Conservation (phyloP, 257 asterid genomes). For the Scutellaria barbata region DNA sequence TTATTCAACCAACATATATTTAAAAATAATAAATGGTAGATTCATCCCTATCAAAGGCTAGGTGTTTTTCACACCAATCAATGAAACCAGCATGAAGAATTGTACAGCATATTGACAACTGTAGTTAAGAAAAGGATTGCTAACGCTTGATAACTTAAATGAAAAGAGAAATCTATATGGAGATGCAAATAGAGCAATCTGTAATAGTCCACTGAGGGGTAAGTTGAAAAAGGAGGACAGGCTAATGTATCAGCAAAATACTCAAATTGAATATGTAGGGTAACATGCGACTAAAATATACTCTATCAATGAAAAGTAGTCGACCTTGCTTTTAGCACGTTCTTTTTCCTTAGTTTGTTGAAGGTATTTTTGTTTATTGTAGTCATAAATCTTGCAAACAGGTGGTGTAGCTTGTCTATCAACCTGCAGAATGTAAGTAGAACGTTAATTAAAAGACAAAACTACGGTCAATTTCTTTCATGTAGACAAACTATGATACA, state of each 20-base stretch:
- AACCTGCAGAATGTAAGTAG: conserved; percentile 57
- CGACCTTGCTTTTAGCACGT: conserved; percentile 64
- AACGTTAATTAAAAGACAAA: conserved; percentile 28
- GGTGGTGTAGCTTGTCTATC: conserved; percentile 64
- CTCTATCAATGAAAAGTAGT: conserved; percentile 21
- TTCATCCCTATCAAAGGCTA: not conserved
- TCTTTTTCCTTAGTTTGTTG: conserved; percentile 67
- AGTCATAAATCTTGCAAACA: conserved; percentile 83
- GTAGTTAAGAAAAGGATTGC: not conserved
- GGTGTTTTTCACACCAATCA: not conserved
- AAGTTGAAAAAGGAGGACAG: conserved; percentile 10
- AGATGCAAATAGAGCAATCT: conserved; percentile 8
- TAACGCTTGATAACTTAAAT: not conserved
- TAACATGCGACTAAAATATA: not conserved
- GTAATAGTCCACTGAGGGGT: not conserved
- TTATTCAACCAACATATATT: not conserved
- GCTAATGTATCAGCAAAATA: conserved; percentile 11
- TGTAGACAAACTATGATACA: not conserved
- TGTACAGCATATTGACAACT: not conserved
- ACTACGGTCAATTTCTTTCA: conserved; percentile 24
- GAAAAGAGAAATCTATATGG: conserved; percentile 1
- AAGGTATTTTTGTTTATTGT: conserved; percentile 60
- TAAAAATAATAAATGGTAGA: not conserved
- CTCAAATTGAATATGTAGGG: conserved; percentile 5
- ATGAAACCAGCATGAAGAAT: conserved; percentile 17